Percentiles rank a stretch among this genome's conserved stretches.
phyloP scores from a whole-genome alignment of 371 early-diverging fungal species.

The Enterospora canceri region DNA sequence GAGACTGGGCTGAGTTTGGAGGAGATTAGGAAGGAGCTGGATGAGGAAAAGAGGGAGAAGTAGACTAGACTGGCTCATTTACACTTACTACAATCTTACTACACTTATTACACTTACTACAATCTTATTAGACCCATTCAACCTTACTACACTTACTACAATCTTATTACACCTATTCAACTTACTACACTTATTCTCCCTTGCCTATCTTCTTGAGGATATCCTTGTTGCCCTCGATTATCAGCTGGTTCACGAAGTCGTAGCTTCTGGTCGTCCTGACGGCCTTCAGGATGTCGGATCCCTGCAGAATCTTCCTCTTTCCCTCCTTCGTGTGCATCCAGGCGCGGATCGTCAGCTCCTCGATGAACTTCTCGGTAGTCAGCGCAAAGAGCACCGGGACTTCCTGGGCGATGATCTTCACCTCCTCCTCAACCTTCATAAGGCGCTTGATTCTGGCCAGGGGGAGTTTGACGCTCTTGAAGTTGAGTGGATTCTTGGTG shows the following conservation, averaged over 20 bases:
- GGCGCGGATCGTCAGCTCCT: slow-evolving; percentile 77
- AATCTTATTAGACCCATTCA: not conserved
- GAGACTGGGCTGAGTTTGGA: not conserved
- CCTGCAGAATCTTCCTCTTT: slow-evolving; percentile 86
- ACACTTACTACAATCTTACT: not conserved
- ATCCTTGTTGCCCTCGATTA: slow-evolving; percentile 59
- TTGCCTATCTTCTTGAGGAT: too few species aligned
- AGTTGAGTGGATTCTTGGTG: slow-evolving; percentile 1
- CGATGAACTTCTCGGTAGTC: slow-evolving; percentile 87
- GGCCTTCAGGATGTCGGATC: slow-evolving; percentile 80
- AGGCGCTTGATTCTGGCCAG: slow-evolving; percentile 96
- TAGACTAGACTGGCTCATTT: not conserved
- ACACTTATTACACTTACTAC: not conserved
- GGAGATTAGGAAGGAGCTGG: not conserved
- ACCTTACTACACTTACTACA: not conserved
- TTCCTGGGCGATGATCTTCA: slow-evolving; percentile 62
- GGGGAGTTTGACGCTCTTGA: slow-evolving; percentile 75
- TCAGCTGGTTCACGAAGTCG: slow-evolving; percentile 94
- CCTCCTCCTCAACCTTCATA: slow-evolving; percentile 96
- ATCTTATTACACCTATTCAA: not conserved
- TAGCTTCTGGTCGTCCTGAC: slow-evolving; percentile 80
- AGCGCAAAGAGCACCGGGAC: slow-evolving; percentile 86
- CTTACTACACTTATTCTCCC: too few species aligned
- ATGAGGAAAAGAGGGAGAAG: too few species aligned
- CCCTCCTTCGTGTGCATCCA: slow-evolving; percentile 96